A percentile compares a stretch with the other conserved stretches of the same genome.
phyloP scores from a whole-genome alignment of 2,329 filamentous ascomycete species.

The Parasarocladium wereldwijsianum region DNA sequence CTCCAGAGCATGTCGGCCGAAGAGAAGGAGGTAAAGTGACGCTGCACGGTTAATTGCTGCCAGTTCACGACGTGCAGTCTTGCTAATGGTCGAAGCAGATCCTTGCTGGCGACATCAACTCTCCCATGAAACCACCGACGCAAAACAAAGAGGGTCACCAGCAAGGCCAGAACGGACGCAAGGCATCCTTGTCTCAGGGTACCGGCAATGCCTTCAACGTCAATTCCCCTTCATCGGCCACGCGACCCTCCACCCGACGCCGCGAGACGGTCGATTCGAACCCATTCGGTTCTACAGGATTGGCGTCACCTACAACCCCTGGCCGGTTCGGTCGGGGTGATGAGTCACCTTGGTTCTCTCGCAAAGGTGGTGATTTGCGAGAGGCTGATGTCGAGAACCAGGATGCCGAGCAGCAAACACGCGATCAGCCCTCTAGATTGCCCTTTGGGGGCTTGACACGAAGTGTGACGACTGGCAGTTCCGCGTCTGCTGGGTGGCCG shows the following conservation, averaged over 20 bases:
- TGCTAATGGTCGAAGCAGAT: slow-evolving; percentile 31
- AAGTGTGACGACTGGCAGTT: slow-evolving; percentile 35
- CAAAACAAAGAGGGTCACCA: slow-evolving; percentile 54
- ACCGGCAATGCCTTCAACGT: slow-evolving; percentile 50
- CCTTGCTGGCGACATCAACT: slow-evolving; percentile 82
- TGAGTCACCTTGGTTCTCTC: slow-evolving; percentile 38
- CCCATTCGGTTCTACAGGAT: slow-evolving; percentile 35
- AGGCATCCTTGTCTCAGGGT: slow-evolving; percentile 66
- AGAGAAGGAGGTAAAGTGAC: slow-evolving; percentile 41
- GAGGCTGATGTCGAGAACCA: slow-evolving; percentile 40
- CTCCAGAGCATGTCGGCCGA: slow-evolving; percentile 53
- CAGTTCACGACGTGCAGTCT: not conserved
- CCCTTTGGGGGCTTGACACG: slow-evolving; percentile 35
- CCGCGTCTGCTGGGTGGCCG: slow-evolving; percentile 25
- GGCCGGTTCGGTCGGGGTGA: slow-evolving; percentile 51
- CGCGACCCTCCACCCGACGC: slow-evolving; percentile 62
- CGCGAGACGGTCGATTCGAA: slow-evolving; percentile 67
- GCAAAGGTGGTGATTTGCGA: slow-evolving; percentile 37
- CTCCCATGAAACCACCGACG: slow-evolving; percentile 72
- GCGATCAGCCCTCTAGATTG: slow-evolving; percentile 17
- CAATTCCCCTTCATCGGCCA: slow-evolving; percentile 55
- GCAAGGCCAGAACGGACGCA: slow-evolving; percentile 51
- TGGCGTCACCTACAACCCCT: slow-evolving; percentile 45
- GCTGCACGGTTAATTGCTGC: slow-evolving; percentile 4
- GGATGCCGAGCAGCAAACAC: slow-evolving; percentile 19